Conservation (phyloP, 306 rosid genomes). For the Ceratonia siliqua region DNA sequence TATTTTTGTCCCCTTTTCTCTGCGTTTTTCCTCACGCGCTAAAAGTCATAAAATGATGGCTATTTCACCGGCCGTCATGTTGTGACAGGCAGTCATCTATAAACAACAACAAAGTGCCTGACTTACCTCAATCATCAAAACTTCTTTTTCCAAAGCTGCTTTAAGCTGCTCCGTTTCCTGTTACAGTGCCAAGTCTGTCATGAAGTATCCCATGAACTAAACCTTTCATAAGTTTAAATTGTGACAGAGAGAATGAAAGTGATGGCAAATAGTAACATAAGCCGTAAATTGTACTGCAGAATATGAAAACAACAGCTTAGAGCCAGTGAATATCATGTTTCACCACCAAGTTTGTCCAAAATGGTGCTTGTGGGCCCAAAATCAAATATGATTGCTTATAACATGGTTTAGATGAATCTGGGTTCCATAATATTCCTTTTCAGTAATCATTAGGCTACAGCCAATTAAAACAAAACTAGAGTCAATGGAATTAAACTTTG, state of each 20-base stretch:
- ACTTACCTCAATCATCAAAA: constrained; percentile 73
- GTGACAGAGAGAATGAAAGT: neutral
- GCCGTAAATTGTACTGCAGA: neutral
- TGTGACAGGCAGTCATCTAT: constrained; percentile 23
- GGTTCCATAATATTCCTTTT: neutral
- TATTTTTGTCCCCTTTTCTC: too few species aligned
- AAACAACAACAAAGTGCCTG: constrained; percentile 13
- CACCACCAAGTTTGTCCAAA: neutral
- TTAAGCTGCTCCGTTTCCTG: constrained; percentile 86
- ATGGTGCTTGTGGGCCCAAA: constrained; percentile 4
- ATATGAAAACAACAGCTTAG: constrained; percentile 17
- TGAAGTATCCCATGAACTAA: constrained; percentile 8
- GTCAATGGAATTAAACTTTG: neutral
- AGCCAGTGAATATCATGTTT: neutral
- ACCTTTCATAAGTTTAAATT: neutral
- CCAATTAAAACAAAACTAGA: neutral
- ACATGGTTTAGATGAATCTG: constrained; percentile 7
- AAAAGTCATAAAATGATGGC: too few species aligned
- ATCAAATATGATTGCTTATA: constrained; percentile 1
- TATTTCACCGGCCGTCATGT: too few species aligned
- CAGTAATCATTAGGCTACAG: neutral
- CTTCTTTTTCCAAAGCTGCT: constrained; percentile 66
- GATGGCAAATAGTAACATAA: constrained; percentile 20
- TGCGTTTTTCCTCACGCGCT: too few species aligned
- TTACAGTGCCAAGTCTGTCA: constrained; percentile 44